Base-by-base conservation (phyloP, 2,329 filamentous ascomycete genomes). In the Colletotrichum sansevieriae region DNA sequence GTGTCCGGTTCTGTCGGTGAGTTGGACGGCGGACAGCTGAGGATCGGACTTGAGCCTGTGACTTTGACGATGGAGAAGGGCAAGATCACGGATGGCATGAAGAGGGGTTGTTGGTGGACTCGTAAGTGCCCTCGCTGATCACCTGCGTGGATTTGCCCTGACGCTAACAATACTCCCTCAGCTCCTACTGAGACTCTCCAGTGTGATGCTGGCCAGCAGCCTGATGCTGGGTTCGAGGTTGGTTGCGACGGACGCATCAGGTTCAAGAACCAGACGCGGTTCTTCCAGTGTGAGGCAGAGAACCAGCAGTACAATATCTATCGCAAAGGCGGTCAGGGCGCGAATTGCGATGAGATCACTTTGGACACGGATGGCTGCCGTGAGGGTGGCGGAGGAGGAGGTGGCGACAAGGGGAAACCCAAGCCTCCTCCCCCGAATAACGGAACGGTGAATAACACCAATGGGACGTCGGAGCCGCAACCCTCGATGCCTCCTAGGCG, bases 71-170 rank as follows among this genome's bases (percentile, higher is more conserved):
- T 70, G 63, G 57, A 84, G 70, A 80, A 81, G 15, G 82, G 83
- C 59, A 84, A 85, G 22, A 83, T 92, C 69, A 85, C 81, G 18
- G 90, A 91, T 74, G 76, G 79, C 55, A 81, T 82, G 55, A 85
- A 85, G 51, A 83, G 87, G 65, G 88, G 89, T 20, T 92, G 90
- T 74, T 89, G 90, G 77, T 79, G 91, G 74, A 91, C 89, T 71
- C 82, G 85, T 88, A 77, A 76, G 81, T 80, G 22, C 5, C 3
- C 22, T 10, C 6, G 8, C 2, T 12, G 6, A 20, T n/a, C 35
- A 20, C 13, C 44, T n/a, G 9, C 39, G 8, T 12, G 12, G 12
- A 35, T 6, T 4, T 4, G 8, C 7, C 8, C 29, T 29, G 3
- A 10, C 6, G 4, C 46, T 65, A 5, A 66, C 35, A 29, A 6